Base-by-base conservation (phyloP, 2,329 filamentous ascomycete species). In the Cryphonectria carpinicola region DNA sequence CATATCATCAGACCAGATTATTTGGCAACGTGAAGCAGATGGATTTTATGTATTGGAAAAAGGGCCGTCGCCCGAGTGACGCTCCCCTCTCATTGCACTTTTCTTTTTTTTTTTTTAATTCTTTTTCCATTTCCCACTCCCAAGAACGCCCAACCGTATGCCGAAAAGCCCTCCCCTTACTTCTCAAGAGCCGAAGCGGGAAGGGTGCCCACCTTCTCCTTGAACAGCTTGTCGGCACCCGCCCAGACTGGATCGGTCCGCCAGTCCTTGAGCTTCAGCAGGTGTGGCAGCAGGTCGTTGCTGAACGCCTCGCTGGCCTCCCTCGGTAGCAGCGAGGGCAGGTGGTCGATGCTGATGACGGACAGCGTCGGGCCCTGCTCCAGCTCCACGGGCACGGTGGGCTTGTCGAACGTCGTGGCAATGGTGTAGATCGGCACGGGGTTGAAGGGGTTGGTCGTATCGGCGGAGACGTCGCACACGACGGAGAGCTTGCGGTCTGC, bases 261-360 rank as follows among this genome's bases (percentile, higher is more conserved):
- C 79, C 93, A 89, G 78, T 96, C 88, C 80, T 96, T 93, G 73
- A 98, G 86, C 72, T 90, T 86, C 72, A 96, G 81, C 75, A 98
- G 83, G 77, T 90, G 92, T 28, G 94, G 93, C 77, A 97, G 84
- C 74, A 98, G 84, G 64, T 92, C 92, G 66, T 87, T 84, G 80
- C 91, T 93, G 83, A 97, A 98, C 28, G 79, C 91, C 82, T 98
- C 94, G 60, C 90, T 94, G 37, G 94, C 91, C 83, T 98, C 95
- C 67, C 95, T 87, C 1, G 95, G 93, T 52, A 98, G 85, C 75
- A 98, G 87, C 67, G 90, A 92, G 4, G 94, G 93, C 67, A 97
- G 86, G 79, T 97, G 93, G 81, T 97, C 93, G 77, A 97, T 96
- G 79, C 90, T 92, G 81, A 98, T 97, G 75, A 98, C 93, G 64